Evolutionary conservation across 306 rosid genomes (phyloP), one percentile per base, ranked within the genome.

Genomic region (Arachis hypogaea): DNA sequence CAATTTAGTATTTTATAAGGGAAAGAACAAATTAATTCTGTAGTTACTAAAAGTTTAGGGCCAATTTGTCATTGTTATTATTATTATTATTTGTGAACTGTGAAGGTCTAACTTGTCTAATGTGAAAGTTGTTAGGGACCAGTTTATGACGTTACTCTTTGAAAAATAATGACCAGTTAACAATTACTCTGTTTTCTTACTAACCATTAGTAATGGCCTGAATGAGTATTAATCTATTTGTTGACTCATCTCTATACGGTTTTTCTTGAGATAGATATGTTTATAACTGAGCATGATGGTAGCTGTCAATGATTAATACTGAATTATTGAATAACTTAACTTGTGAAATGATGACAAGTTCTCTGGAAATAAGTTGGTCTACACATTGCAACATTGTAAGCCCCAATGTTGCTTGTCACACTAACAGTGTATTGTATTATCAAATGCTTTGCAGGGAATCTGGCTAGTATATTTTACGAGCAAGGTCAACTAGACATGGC

Each of bases 401-500:
- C 68, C 18, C 40, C 5, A 52, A 16, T 61, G 40, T 5, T 44
- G 30, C 71, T 57, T 44, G 44, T 52, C 5, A 43, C 44, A 51
- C 63, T 44, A 22, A 54, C 38, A 30, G 45, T 50, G 68, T 36
- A 36, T 6, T 57, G 57, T 33, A 33, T 22, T 66, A 49, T 56
- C 64, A 59, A 70, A 38, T 80, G 79, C 66, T 61, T 57, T 85
- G 22, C 77, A 95, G 99, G 98, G 54, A 95, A 95, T 85, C 81
- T 95, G 85, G 99, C 99, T 40, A 88, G 97, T 73, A 87, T 86
- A 30, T 88, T 90, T 72, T 95, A 92, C 51, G 99, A 95, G 73
- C 98, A 95, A 88, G 93, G 97, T 76, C 97, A 92, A 70, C 78
- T 90, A 82, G 99, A 95, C 58, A 59, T 92, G 92, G 99, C 99